A percentile compares a stretch with the other conserved stretches of the same genome.
Conservation (phyloP, 352 stramenopile genomes). For the Globisporangium camurandrum region DNA sequence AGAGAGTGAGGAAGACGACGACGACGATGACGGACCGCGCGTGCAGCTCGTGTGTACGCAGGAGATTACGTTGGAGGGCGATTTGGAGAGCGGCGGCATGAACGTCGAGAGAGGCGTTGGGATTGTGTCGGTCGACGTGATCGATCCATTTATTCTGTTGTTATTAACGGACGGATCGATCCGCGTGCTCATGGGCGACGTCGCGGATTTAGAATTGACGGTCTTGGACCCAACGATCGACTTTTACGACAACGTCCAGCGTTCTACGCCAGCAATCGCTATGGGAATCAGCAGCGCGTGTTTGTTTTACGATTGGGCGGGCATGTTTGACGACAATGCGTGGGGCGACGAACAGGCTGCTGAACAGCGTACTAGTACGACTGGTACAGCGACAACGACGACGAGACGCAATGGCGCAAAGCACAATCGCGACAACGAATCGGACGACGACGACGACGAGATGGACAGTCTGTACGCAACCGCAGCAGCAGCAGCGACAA, state of each 20-base stretch:
- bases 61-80: conserved; percentile 74
- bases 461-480: conserved; percentile 66
- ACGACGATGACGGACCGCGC: conserved; percentile 49
- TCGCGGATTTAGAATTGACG: conserved; percentile 74
- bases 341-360: conserved; percentile 41
- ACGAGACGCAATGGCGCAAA: background rate
- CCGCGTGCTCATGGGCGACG: conserved; percentile 72
- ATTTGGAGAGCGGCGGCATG: conserved; percentile 77
- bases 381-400: conserved; percentile 14
- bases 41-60: conserved; percentile 74
- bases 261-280: conserved; percentile 11
- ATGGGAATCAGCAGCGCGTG: conserved; percentile 55
- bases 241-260: conserved; percentile 38
- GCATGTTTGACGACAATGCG: conserved; percentile 64
- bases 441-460: conserved; percentile 48
- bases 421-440: background rate
- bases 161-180: conserved; percentile 76
- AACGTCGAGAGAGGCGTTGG: conserved; percentile 71
- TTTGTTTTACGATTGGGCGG: conserved; percentile 79
- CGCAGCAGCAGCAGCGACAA: conserved; percentile 5
- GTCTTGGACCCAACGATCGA: conserved; percentile 70
- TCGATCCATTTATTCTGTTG: conserved; percentile 79
- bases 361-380: conserved; percentile 13
- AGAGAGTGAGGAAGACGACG: conserved; percentile 32
- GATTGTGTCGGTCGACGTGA: conserved; percentile 79